Conservation (phyloP, 164 flowering plant species). For the Umbilicus rupestris region DNA sequence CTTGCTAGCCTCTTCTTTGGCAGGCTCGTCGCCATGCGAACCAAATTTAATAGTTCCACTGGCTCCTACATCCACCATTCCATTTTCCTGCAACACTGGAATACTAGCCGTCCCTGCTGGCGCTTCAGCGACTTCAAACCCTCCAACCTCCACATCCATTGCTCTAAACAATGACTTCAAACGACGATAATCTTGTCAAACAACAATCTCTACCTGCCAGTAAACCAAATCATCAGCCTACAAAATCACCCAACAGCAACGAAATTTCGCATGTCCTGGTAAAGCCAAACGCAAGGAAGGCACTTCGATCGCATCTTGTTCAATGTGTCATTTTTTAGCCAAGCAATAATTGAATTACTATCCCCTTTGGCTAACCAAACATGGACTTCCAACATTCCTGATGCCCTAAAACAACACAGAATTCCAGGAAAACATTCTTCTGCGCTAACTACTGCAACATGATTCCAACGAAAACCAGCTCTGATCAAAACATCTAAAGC, state of each 20-base stretch:
- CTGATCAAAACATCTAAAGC: background rate
- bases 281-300: background rate
- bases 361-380: too few relatives aligned
- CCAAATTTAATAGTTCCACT: conserved; percentile 53
- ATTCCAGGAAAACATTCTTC: background rate
- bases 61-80: conserved; percentile 25
- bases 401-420: background rate
- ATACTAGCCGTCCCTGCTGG: conserved; percentile 26
- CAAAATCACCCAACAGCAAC: background rate
- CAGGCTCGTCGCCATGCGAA: conserved; percentile 48
- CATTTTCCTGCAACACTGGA: conserved; percentile 27
- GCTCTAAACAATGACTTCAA: background rate
- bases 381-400: background rate
- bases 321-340: background rate
- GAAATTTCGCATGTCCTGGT: background rate
- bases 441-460: background rate
- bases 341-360: too few relatives aligned
- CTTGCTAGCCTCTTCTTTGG: conserved; percentile 29
- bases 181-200: background rate
- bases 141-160: conserved; percentile 64
- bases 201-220: background rate
- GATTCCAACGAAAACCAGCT: background rate
- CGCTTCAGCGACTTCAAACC: conserved; percentile 36
- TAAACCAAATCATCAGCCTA: background rate
- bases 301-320: background rate